phyloP scores from a whole-genome alignment of 2,329 filamentous ascomycete genomes.

The Boeremia lycopersici region DNA sequence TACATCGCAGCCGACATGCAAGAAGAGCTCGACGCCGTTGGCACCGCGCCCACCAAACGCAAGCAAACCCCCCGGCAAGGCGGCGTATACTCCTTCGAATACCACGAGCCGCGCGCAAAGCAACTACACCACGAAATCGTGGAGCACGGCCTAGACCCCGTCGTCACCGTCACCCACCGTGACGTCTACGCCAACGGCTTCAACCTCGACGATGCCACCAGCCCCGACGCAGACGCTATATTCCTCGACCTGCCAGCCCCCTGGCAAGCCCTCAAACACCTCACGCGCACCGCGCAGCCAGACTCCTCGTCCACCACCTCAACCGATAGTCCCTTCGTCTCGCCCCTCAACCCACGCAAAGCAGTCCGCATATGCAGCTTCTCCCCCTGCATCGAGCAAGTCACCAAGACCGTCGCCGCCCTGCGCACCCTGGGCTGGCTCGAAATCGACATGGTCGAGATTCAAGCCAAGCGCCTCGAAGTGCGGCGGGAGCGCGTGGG shows the following conservation, averaged over 20 bases:
- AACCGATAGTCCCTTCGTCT: constrained; percentile 38
- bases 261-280: constrained; percentile 77
- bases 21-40: constrained; percentile 41
- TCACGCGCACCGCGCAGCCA: constrained; percentile 60
- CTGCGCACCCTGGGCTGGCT: constrained; percentile 86
- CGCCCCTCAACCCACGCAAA: constrained; percentile 71
- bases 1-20: constrained; percentile 25
- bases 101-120: constrained; percentile 72
- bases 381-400: constrained; percentile 96
- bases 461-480: constrained; percentile 78
- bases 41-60: constrained; percentile 22
- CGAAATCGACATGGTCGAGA: constrained; percentile 91
- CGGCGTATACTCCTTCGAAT: constrained; percentile 83
- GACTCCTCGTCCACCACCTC: constrained; percentile 33
- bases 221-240: constrained; percentile 65
- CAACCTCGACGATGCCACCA: constrained; percentile 51
- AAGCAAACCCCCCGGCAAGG: constrained; percentile 56
- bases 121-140: constrained; percentile 72
- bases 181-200: constrained; percentile 82
- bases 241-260: constrained; percentile 83
- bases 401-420: constrained; percentile 80
- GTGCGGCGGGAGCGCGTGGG: constrained; percentile 82
- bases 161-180: constrained; percentile 76
- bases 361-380: constrained; percentile 88
- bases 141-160: constrained; percentile 67